Evolutionary conservation across 352 stramenopile species (phyloP), one percentile per base, ranked within the genome.

Genomic region (Elongisporangium undulatum): DNA sequence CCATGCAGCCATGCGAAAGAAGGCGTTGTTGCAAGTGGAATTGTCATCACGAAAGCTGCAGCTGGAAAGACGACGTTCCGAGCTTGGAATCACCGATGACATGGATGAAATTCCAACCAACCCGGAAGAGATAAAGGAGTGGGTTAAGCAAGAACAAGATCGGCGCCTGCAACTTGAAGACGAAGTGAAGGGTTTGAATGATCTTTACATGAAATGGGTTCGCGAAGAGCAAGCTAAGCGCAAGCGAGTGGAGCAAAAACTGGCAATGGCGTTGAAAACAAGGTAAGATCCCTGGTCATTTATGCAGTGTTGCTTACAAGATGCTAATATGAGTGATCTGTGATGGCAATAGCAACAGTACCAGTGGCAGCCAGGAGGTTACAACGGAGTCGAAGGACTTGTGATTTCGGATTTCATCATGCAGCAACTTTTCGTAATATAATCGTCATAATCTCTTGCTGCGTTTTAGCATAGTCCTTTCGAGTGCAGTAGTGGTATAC

Each of bases 181-280:
- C 41, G 82, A 94, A 56, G 63, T 94, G 20, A 90, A 90, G 65
- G 88, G 75, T 48, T 65, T 94, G 53, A 90, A 90, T 56, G 77
- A 90, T 7, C 62, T 92, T 61, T 94, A 92, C 68, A 92, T 91
- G 82, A 69, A 74, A 13, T 94, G 85, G 85, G 88, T 94, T 62
- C 79, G 79, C 19, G 77, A 92, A 41, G 85, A 94, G 68, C 82
- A 91, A 62, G 73, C 64, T 20, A 92, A 92, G 63, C 80, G 83
- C 34, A 89, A 89, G 73, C 69, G 66, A 38, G 73, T 73, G 2
- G 79, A 93, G 64, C 68, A 77, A 20, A 82, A 87, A 51, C 39
- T 93, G 49, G 60, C 68, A 0, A 63, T 79, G 52, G 61, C 87
- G n/a, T 68, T 76, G 69, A 59, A 79, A 53, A 63, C 13, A 7